These are phyloP conservation scores for Immersiella caudata DNA, from an alignment of 495 filamentous ascomycete genomes.

Conservation along the genomic window DNA sequence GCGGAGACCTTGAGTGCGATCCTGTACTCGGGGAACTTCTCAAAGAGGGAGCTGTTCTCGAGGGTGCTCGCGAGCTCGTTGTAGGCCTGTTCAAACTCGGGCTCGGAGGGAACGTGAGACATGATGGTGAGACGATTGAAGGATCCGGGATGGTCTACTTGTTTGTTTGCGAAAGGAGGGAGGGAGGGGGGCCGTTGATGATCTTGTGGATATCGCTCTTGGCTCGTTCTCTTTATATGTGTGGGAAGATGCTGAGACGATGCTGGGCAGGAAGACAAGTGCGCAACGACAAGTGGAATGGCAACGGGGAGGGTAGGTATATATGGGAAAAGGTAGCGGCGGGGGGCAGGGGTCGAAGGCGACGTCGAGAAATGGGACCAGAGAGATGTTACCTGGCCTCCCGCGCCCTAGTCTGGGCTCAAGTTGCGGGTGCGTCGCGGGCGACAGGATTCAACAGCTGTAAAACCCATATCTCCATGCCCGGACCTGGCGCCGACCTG, in stretches of 20 bases:
- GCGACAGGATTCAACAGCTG: not conserved
- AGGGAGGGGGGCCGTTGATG: not conserved
- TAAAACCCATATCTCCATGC: constrained; percentile 1
- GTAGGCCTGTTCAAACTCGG: constrained; percentile 99
- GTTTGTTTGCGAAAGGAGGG: constrained; percentile 2
- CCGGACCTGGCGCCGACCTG: constrained; percentile 12
- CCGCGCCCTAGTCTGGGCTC: constrained; percentile 9
- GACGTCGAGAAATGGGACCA: constrained; percentile 16
- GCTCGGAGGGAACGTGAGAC: constrained; percentile 85
- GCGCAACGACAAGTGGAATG: constrained; percentile 4
- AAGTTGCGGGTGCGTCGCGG: not conserved
- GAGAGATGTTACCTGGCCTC: constrained; percentile 16
- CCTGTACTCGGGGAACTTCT: constrained; percentile 91
- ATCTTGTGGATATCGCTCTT: constrained; percentile 14
- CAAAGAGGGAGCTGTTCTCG: constrained; percentile 89
- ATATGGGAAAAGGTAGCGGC: constrained; percentile 15
- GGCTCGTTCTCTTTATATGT: constrained; percentile 21
- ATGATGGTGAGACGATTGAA: constrained; percentile 51
- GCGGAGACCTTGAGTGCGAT: constrained; percentile 86
- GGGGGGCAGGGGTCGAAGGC: constrained; percentile 13
- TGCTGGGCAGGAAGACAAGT: constrained; percentile 16
- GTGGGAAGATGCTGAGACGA: constrained; percentile 19
- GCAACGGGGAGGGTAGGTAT: constrained; percentile 12
- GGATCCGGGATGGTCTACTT: not conserved
- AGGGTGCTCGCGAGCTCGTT: constrained; percentile 94